A percentile compares a stretch with the other conserved stretches of the same genome.
These are phyloP conservation scores for Entomortierella beljakovae DNA, from an alignment of 192 early-diverging fungal species.

Conservation along the genomic window DNA sequence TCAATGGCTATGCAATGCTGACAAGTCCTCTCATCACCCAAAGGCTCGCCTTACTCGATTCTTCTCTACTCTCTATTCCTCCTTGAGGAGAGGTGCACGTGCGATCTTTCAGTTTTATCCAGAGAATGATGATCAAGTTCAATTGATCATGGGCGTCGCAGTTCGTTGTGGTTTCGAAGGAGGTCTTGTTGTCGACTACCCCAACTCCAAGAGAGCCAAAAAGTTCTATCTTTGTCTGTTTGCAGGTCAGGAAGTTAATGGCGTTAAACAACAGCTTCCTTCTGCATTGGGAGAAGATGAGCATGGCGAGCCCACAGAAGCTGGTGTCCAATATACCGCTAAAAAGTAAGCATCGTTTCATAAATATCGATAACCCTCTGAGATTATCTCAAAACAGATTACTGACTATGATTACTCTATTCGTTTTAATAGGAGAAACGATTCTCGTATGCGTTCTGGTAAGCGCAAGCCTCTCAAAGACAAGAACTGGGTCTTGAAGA, in stretches of 20 bases:
- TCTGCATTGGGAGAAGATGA: conserved; percentile 71
- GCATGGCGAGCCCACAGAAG: conserved; percentile 55
- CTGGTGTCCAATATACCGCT: conserved; percentile 57
- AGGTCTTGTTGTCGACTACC: conserved; percentile 95
- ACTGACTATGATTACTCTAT: background rate
- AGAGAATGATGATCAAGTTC: conserved; percentile 93
- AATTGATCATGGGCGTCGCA: conserved; percentile 89
- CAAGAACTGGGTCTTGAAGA: conserved; percentile 89
- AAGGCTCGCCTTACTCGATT: conserved; percentile 86
- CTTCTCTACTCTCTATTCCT: conserved; percentile 93
- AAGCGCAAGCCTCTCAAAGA: conserved; percentile 79
- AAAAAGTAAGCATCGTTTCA: conserved; percentile 49
- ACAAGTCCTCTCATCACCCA: conserved; percentile 89
- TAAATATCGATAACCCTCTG: background rate
- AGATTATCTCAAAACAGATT: background rate
- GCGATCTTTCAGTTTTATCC: conserved; percentile 99
- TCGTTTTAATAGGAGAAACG: conserved; percentile 37
- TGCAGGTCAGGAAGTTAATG: conserved; percentile 83
- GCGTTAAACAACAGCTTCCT: conserved; percentile 68
- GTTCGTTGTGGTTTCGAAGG: conserved; percentile 96
- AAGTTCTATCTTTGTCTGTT: conserved; percentile 98
- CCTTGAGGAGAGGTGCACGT: conserved; percentile 87
- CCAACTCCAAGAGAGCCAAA: conserved; percentile 96
- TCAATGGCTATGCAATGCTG: conserved; percentile 99
- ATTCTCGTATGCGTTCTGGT: conserved; percentile 46